Evolutionary conservation across 2,329 filamentous ascomycete species (phyloP).

Genomic region (Penicillium sclerotigenum): DNA sequence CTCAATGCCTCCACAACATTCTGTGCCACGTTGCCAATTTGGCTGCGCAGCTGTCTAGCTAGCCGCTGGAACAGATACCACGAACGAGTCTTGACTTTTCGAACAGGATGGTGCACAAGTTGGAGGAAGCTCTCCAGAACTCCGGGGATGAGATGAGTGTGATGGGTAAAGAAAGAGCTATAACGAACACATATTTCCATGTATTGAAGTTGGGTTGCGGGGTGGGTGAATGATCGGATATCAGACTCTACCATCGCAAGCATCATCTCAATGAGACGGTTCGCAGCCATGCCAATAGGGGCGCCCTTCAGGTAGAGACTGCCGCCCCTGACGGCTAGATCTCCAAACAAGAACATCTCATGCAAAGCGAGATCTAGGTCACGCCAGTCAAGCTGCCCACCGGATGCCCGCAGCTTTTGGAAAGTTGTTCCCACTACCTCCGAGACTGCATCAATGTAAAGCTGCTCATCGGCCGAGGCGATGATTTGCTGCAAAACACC

Average conservation of each 20-base stretch:
- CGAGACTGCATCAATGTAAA: constrained; percentile 86
- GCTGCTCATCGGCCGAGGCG: constrained; percentile 78
- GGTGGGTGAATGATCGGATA: constrained; percentile 80
- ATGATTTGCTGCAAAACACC: constrained; percentile 91
- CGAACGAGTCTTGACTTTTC: constrained; percentile 82
- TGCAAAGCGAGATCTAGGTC: constrained; percentile 90
- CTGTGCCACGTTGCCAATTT: constrained; percentile 85
- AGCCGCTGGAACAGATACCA: constrained; percentile 97
- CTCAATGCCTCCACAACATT: constrained; percentile 86
- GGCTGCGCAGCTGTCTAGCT: constrained; percentile 77
- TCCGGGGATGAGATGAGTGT: constrained; percentile 74
- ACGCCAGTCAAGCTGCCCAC: constrained; percentile 80
- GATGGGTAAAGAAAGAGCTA: constrained; percentile 84
- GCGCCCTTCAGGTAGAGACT: constrained; percentile 83
- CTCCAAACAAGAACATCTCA: constrained; percentile 94
- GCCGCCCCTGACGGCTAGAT: constrained; percentile 83
- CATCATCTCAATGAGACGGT: constrained; percentile 88
- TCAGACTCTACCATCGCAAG: constrained; percentile 90
- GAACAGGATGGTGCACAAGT: constrained; percentile 81
- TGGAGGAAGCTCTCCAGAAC: constrained; percentile 89
- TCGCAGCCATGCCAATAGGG: constrained; percentile 73
- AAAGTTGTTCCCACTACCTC: constrained; percentile 87
- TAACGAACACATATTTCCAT: constrained; percentile 99
- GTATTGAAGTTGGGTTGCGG: constrained; percentile 89
- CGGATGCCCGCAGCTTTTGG: constrained; percentile 70